Base-by-base conservation (phyloP, 371 early-diverging fungal species). In the Phascolomyces articulosus region DNA sequence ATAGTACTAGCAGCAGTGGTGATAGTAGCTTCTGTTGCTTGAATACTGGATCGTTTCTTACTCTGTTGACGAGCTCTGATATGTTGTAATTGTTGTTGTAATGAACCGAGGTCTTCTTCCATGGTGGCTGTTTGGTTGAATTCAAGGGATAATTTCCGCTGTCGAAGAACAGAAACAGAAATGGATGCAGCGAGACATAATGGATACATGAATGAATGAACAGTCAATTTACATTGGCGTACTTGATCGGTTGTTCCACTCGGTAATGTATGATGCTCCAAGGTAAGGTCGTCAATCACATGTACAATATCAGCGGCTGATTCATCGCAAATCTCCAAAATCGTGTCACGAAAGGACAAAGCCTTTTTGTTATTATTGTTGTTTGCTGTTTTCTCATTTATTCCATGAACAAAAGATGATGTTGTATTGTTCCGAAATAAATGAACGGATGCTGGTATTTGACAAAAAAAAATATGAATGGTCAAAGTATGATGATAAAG, bases 401-500 rank as follows among this genome's bases (percentile, higher is more conserved):
- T n/a, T n/a, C n/a, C n/a, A n/a, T n/a, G n/a, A n/a, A n/a, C n/a
- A n/a, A n/a, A 15, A 44, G 16, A n/a, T n/a, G 44, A 44, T 13
- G 15, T 2, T 44, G 44, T 13, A n/a, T 44, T 44, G 15, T 16
- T 11, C 4, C 24, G 44, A 41, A 63, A 63, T 13, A 63, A 40
- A 40, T 15, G 9, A 31, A 41, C 20, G 7, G 58, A 60, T 47
- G 55, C 64, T 16, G 64, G 60, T 13, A 60, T 48, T 34, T 66
- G 63, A 20, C 67, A 56, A 27, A 59, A 48, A 28, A 61, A 60
- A 4, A 71, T 34, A 13, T 73, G 73, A 38, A 73, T 67, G 21
- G 63, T 65, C 8, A 73, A 57, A 0, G 65, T 62, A 24, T 62
- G 54, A 29, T 68, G 70, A 44, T 67, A 73, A 16, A 73, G 29